Percentiles rank a stretch among this genome's conserved stretches.
phyloP scores from a whole-genome alignment of 352 stramenopile genomes.

The Thalassiosira hispida region DNA sequence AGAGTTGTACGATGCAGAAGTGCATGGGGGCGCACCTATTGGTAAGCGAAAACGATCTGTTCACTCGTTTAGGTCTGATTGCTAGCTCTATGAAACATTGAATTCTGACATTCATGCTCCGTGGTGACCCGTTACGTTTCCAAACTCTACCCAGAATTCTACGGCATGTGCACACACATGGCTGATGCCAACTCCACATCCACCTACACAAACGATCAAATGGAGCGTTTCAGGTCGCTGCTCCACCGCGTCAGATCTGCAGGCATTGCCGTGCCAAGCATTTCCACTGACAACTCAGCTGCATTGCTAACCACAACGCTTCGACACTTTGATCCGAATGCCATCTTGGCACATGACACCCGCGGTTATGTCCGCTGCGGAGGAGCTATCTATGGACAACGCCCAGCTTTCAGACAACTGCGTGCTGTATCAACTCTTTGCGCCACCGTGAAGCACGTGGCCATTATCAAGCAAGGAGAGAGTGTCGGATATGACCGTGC shows the following conservation, averaged over 20 bases:
- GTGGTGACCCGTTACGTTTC: neutral
- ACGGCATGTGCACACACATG: constrained; percentile 81
- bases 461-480: constrained; percentile 66
- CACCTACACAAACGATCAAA: constrained; percentile 68
- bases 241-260: constrained; percentile 59
- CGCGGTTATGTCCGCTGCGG: constrained; percentile 70
- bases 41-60: constrained; percentile 20
- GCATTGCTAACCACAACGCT: constrained; percentile 65
- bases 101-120: neutral
- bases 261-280: constrained; percentile 63
- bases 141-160: constrained; percentile 57
- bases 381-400: constrained; percentile 76
- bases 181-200: constrained; percentile 68
- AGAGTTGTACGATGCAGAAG: constrained; percentile 63
- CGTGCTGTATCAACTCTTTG: constrained; percentile 55
- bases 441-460: constrained; percentile 63
- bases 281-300: constrained; percentile 75
- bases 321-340: constrained; percentile 66
- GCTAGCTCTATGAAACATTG: neutral
- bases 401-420: constrained; percentile 64
- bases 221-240: constrained; percentile 64
- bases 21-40: constrained; percentile 55
- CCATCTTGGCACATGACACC: constrained; percentile 63
- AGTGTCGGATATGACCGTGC: constrained; percentile 77
- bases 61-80: neutral